Conservation (phyloP, 495 filamentous ascomycete species). For the Filosporella fistucella region DNA sequence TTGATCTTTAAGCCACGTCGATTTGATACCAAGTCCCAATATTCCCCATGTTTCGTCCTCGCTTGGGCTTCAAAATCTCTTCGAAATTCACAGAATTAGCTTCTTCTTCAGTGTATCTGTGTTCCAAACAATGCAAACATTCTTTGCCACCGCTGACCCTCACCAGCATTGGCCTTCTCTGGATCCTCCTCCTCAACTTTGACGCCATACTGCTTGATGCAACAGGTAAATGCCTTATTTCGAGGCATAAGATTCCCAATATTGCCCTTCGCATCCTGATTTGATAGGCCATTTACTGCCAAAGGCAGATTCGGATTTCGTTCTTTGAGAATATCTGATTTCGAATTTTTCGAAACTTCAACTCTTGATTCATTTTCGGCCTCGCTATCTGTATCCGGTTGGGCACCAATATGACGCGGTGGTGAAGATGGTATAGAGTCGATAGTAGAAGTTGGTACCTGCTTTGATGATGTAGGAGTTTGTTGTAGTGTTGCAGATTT, state of each 20-base stretch:
- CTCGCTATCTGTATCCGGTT: conserved; percentile 22
- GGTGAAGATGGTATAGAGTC: conserved; percentile 20
- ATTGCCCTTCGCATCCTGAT: conserved; percentile 1
- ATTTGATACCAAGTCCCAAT: no score
- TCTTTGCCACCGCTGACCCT: conserved; percentile 38
- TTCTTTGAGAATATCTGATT: conserved; percentile 14
- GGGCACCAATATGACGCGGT: conserved; percentile 12
- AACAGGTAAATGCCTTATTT: conserved; percentile 55
- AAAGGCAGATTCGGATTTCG: conserved; percentile 28
- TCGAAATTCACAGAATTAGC: no score
- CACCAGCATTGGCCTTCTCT: conserved; percentile 27
- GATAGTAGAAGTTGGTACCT: conserved; percentile 20
- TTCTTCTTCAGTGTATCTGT: conserved; percentile 40
- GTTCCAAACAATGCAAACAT: conserved; percentile 53
- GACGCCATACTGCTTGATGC: conserved; percentile 58
- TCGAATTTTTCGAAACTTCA: background rate
- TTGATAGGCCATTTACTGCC: no score
- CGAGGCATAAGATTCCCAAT: conserved; percentile 15
- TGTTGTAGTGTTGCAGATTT: conserved; percentile 25
- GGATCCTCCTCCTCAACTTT: conserved; percentile 25
- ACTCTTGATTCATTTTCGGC: conserved; percentile 9
- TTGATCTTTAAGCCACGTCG: no score
- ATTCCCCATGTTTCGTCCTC: no score
- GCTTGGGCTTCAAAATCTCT: no score
- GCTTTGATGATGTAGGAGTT: background rate